A percentile compares a stretch with the other conserved stretches of the same genome.
Evolutionary conservation across 257 asterid species (phyloP).

Genomic region (Voacanga thouarsii): DNA sequence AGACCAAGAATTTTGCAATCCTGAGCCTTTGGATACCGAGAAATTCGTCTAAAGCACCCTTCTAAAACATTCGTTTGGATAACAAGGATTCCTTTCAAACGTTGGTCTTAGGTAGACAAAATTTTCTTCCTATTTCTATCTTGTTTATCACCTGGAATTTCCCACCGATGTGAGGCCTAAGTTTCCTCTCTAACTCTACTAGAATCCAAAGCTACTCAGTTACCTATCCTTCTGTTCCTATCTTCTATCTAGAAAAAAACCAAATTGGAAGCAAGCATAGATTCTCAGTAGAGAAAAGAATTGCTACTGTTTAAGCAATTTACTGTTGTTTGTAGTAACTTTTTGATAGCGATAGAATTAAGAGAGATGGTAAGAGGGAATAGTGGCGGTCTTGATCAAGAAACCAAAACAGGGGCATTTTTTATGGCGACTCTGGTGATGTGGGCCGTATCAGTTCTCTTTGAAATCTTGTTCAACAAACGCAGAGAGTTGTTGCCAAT

Average conservation of each 20-base stretch:
- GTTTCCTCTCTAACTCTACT: neutral
- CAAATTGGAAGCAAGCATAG: neutral
- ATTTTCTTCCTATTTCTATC: neutral
- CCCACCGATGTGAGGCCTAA: too few relatives aligned
- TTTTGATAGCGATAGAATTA: neutral
- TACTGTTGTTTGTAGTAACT: neutral
- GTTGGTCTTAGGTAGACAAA: neutral
- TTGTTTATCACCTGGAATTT: neutral
- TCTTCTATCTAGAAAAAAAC: neutral
- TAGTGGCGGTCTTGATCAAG: constrained; percentile 9
- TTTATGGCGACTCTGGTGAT: constrained; percentile 72
- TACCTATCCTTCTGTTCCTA: neutral
- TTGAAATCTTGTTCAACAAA: constrained; percentile 63
- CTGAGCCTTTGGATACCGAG: neutral
- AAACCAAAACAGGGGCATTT: constrained; percentile 44
- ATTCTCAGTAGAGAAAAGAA: neutral
- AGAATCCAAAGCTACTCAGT: neutral
- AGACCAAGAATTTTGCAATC: neutral
- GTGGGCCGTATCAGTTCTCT: constrained; percentile 75
- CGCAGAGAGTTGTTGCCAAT: constrained; percentile 59
- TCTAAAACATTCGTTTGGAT: neutral
- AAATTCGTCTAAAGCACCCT: neutral
- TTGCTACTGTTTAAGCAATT: neutral
- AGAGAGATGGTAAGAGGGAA: constrained; percentile 20
- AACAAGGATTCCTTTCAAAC: neutral